Evolutionary conservation across 2,329 filamentous ascomycete species (phyloP), one percentile per base, ranked within the genome.

Genomic region (Pestalotiopsis fici): DNA sequence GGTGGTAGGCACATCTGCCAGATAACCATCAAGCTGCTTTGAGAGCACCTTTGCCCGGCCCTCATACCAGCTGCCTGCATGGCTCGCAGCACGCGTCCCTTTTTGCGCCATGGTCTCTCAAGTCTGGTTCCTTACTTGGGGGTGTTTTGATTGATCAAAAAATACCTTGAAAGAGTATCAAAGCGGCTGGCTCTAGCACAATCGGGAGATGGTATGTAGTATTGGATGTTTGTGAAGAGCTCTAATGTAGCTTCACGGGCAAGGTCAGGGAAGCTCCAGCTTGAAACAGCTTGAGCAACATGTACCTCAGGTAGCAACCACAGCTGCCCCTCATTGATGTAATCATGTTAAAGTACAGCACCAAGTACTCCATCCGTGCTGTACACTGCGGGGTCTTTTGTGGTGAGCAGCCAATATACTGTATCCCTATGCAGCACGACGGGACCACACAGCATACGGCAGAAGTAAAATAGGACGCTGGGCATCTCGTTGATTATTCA

Each of bases 11-110:
- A 97, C 95, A 47, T 87, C 82, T 47, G 82, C 83, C n/a, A 98
- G 86, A 86, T 90, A 97, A 62, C 81, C 79, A 67, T 96, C 89
- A 4, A 99, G 90, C 81, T 97, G 86, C 6, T 77, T 74, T 3
- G 87, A 87, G 63, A 98, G 87, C n/a, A 80, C 79, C 2, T 78
- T 76, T 5, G 86, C 81, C 68, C 89, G 85, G 61, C 85, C 85
- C 6, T 90, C 85, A 78, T 99, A 99, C 96, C 96, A 99, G 21
- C 90, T 91, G 50, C 93, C 93, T 25, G 95, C 94, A 78, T 98
- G 96, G 66, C 86, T 89, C 23, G 94, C 91, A 57, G 82, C 80
- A 65, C 86, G 80, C 3, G 74, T 79, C 55, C 77, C 78, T 64
- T 69, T 74, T 47, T 72, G 73, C 66, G 69, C 71, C 77, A 78